Evolutionary conservation across 2,329 filamentous ascomycete genomes (phyloP).

Genomic region (Colletotrichum sp.): DNA sequence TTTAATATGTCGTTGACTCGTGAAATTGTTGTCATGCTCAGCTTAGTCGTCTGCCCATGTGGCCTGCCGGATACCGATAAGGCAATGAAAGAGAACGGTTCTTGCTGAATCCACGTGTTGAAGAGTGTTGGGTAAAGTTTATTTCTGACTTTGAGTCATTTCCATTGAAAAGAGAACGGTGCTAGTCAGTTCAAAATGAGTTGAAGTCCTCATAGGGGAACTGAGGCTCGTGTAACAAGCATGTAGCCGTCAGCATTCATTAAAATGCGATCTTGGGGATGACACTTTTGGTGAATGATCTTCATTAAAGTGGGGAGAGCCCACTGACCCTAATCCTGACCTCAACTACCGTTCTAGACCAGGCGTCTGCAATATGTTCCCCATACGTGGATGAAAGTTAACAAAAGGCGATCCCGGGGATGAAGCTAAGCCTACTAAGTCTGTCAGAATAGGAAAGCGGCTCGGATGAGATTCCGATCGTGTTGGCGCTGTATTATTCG

Average conservation of each 20-base stretch:
- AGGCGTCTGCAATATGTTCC: background rate
- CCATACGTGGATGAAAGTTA: background rate
- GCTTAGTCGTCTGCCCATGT: background rate
- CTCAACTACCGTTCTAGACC: background rate
- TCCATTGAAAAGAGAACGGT: background rate
- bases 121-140: background rate
- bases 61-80: background rate
- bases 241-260: background rate
- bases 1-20: background rate
- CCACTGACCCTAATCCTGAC: background rate
- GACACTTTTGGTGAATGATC: background rate
- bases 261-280: background rate
- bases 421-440: background rate
- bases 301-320: background rate
- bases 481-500: background rate
- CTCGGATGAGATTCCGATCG: background rate
- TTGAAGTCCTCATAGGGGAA: background rate
- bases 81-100: background rate
- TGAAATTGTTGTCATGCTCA: background rate
- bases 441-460: background rate
- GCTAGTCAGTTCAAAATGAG: background rate
- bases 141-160: background rate
- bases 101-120: background rate
- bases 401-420: background rate
- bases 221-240: background rate